Percentiles rank a stretch among this genome's conserved stretches.
phyloP scores from a whole-genome alignment of 2,329 filamentous ascomycete species.

The Cladophialophora yegresii region DNA sequence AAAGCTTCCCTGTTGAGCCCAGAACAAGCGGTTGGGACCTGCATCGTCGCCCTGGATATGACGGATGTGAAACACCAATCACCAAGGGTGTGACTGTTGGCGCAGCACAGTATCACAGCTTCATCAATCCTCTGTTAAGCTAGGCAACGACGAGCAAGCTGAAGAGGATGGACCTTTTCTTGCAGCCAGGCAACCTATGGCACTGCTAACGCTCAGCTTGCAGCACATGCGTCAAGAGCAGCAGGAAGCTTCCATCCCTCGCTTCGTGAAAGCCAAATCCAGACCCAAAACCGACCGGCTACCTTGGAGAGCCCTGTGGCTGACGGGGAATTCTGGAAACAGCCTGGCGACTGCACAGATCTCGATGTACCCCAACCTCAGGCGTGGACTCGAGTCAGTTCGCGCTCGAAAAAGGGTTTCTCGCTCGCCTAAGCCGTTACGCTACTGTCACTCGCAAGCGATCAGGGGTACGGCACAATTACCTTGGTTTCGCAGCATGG shows the following conservation, averaged over 20 bases:
- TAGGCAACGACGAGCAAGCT: not conserved
- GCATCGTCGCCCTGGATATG: not conserved
- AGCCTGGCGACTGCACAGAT: not conserved
- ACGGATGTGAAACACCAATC: not conserved
- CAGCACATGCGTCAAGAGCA: not conserved
- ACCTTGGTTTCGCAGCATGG: conserved; percentile 3
- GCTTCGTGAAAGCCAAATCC: not conserved
- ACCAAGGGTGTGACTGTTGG: not conserved
- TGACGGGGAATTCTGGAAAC: conserved; percentile 8
- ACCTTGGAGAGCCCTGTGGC: not conserved
- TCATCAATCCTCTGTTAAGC: not conserved
- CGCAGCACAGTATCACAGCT: not conserved
- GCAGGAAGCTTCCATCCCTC: not conserved
- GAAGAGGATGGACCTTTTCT: not conserved
- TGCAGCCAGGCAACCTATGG: not conserved
- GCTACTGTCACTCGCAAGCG: not conserved
- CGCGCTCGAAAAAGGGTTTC: not conserved
- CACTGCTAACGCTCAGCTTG: not conserved
- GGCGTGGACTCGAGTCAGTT: conserved; percentile 5
- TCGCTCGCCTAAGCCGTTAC: not conserved
- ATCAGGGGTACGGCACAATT: conserved; percentile 3
- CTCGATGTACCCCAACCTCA: not conserved
- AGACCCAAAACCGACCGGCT: not conserved
- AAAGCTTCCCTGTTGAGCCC: not conserved
- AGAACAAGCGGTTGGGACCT: not conserved